A percentile compares a stretch with the other conserved stretches of the same genome.
Conservation (phyloP, 805 yeast species). For the Komagataella pastoris region DNA sequence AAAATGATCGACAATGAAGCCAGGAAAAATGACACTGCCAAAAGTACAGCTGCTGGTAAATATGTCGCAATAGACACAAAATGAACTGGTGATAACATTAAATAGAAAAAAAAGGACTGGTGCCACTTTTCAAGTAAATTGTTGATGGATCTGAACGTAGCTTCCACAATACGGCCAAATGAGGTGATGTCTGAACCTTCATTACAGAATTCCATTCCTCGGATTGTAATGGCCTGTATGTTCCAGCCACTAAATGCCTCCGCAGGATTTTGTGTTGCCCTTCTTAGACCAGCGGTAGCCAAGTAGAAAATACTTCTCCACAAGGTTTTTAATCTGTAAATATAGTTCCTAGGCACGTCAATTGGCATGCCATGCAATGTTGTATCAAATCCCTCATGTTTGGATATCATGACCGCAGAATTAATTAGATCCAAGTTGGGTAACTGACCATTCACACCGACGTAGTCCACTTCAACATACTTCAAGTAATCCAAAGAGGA, state of each 20-base stretch:
- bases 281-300: slow-evolving; percentile 47
- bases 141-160: slow-evolving; percentile 77
- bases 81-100: slow-evolving; percentile 59
- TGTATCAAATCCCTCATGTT: slow-evolving; percentile 63
- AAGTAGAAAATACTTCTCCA: slow-evolving; percentile 54
- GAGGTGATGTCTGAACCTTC: slow-evolving; percentile 59
- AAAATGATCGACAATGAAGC: slow-evolving; percentile 49
- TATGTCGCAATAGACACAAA: slow-evolving; percentile 94
- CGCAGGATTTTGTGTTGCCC: slow-evolving; percentile 38
- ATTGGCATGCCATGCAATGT: slow-evolving; percentile 48
- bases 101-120: slow-evolving; percentile 90
- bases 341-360: slow-evolving; percentile 33
- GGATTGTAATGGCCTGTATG: slow-evolving; percentile 76
- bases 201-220: slow-evolving; percentile 27
- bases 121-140: slow-evolving; percentile 91
- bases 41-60: slow-evolving; percentile 69
- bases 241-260: slow-evolving; percentile 96
- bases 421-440: slow-evolving; percentile 89
- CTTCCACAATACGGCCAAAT: slow-evolving; percentile 82
- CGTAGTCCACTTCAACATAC: slow-evolving; percentile 61
- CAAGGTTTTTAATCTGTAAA: slow-evolving; percentile 43
- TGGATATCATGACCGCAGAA: slow-evolving; percentile 58
- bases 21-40: slow-evolving; percentile 56
- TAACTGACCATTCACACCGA: slow-evolving; percentile 89
- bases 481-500: slow-evolving; percentile 51